These are phyloP conservation scores for Falciphora oryzae DNA, from an alignment of 2,329 filamentous ascomycete species.

Conservation along the genomic window DNA sequence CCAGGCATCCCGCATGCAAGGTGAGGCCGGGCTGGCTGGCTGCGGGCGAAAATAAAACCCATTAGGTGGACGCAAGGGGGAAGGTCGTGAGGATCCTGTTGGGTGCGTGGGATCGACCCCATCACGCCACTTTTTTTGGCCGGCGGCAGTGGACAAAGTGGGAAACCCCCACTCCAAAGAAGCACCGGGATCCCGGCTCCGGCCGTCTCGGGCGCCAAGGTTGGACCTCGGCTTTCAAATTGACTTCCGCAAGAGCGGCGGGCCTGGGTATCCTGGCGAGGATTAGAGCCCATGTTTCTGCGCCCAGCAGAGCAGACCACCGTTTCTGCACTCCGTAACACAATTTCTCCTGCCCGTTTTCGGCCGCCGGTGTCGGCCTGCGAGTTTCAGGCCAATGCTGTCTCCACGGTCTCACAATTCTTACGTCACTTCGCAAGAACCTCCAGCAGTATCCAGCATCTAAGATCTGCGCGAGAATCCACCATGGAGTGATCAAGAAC, in stretches of 20 bases:
- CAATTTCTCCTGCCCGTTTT: background rate
- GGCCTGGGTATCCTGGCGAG: background rate
- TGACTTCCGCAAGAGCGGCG: background rate
- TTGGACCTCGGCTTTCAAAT: background rate
- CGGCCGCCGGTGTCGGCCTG: background rate
- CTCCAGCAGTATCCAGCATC: too few species aligned
- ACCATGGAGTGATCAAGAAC: background rate
- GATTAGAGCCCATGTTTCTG: too few species aligned
- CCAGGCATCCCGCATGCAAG: too few species aligned
- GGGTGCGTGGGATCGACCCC: background rate
- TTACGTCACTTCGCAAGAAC: background rate
- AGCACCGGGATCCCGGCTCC: background rate
- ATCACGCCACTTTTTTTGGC: constrained; percentile 4
- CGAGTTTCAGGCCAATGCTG: background rate
- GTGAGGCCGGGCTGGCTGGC: too few species aligned
- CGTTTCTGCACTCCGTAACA: background rate
- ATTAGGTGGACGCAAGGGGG: too few species aligned
- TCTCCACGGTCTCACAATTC: too few species aligned
- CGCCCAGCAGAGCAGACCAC: background rate
- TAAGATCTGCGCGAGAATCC: too few species aligned
- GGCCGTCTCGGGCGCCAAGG: background rate
- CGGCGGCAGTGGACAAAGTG: background rate
- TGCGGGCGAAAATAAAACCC: too few species aligned
- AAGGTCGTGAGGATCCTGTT: too few species aligned
- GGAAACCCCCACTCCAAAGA: background rate